phyloP scores from a whole-genome alignment of 225 moss, liverwort and hornwort genomes.

The Straminergon stramineum region DNA sequence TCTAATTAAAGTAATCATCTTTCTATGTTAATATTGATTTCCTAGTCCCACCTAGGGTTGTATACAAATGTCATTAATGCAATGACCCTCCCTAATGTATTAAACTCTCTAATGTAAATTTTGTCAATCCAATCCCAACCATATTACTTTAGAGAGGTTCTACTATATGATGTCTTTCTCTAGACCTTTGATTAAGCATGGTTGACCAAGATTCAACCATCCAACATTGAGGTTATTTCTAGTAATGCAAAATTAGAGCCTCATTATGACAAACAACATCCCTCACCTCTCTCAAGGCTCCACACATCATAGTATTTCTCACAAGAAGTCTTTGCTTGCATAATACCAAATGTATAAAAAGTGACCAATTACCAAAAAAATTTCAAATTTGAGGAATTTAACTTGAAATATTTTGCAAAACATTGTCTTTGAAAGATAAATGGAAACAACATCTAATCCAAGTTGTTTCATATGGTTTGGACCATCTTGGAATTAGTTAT shows the following conservation, averaged over 20 bases:
- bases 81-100: too few species aligned
- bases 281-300: rapidly evolving
- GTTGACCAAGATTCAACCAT: not conserved
- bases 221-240: not conserved
- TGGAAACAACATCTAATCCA: not conserved
- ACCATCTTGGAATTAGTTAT: not conserved
- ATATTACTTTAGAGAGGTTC: too few species aligned
- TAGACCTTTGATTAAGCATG: not conserved
- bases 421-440: not conserved
- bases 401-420: not conserved
- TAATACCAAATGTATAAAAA: too few species aligned
- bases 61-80: too few species aligned
- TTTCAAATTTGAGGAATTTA: not conserved
- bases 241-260: not conserved
- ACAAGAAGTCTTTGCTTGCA: not conserved
- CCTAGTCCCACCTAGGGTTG: too few species aligned
- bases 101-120: too few species aligned
- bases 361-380: rapidly evolving
- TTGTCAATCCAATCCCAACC: too few species aligned
- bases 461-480: not conserved
- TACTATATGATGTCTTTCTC: not conserved
- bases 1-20: too few species aligned
- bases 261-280: not conserved
- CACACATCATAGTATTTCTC: not conserved
- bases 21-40: too few species aligned